Conservation (phyloP, 805 yeast genomes). For the Wickerhamomyces hampshirensis region DNA sequence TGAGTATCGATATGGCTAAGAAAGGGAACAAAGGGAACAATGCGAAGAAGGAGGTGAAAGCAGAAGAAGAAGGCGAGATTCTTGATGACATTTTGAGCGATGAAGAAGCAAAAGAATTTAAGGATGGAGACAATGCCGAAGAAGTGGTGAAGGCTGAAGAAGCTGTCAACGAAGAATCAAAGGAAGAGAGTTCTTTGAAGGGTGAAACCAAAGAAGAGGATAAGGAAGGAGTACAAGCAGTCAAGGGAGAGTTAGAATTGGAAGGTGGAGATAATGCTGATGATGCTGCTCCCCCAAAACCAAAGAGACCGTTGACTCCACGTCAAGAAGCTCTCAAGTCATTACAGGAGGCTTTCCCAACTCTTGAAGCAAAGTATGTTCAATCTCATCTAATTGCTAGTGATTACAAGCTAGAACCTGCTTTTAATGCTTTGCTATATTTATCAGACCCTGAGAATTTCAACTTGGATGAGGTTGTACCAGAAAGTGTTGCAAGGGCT, state of each 20-base stretch:
- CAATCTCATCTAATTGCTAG: constrained; percentile 84
- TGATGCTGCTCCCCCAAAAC: constrained; percentile 40
- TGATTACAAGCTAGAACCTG: constrained; percentile 72
- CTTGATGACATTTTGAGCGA: constrained; percentile 14
- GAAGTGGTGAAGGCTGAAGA: constrained; percentile 4
- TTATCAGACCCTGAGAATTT: constrained; percentile 65
- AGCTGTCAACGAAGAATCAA: constrained; percentile 7
- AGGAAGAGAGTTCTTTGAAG: constrained; percentile 5
- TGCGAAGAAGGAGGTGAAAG: constrained; percentile 1
- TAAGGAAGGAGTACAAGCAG: constrained; percentile 1
- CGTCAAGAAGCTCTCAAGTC: constrained; percentile 49
- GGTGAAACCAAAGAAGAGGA: constrained; percentile 7
- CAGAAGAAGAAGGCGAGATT: constrained; percentile 15
- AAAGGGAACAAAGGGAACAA: constrained; percentile 2
- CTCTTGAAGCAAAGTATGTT: constrained; percentile 61
- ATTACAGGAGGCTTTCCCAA: constrained; percentile 83
- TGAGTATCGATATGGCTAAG: constrained; percentile 9
- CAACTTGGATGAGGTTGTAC: constrained; percentile 37
- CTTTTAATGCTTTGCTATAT: constrained; percentile 82
- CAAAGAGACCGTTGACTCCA: constrained; percentile 62
- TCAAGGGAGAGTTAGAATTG: constrained; percentile 3
- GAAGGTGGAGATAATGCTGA: constrained; percentile 9
- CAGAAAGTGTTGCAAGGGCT: constrained; percentile 23
- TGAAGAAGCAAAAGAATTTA: constrained; percentile 10
- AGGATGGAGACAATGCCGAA: constrained; percentile 1